Evolutionary conservation across 768 basidiomycete genomes (phyloP), one percentile per base, ranked within the genome.

Genomic region (Guyanaporus albipodus): DNA sequence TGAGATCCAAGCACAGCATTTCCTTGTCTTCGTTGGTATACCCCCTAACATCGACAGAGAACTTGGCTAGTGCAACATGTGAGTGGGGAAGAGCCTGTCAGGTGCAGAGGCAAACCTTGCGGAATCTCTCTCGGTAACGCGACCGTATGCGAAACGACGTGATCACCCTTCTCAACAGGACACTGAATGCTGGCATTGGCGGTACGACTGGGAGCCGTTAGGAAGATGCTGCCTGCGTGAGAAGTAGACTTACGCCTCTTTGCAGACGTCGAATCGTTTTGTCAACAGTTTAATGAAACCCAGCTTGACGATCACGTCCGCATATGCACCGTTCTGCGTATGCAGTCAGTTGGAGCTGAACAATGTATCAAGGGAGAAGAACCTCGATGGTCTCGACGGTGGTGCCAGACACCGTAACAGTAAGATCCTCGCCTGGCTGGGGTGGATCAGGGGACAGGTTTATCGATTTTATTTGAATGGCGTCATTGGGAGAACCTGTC

Each of bases 101-200:
- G 31, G 23, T 7, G 27, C 10, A 11, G 15, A 28, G 28, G 26
- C 73, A 44, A 48, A 81, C 82, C 93, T 67, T 70, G 75, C 0
- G 96, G 96, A 41, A 99, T 94, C 70, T 98, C 92, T 57, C 77
- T 87, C 11, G 96, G 96, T 11, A 99, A 73, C 15, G 78, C 73
- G 42, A 97, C 92, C 1, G 85, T 91, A 56, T 97, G 92, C 8
- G 69, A 69, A 33, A 98, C 80, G n/a, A 60, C 69, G 66, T 98
- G 85, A 0, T 70, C 46, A 2, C 90, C 93, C 31, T 73, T 65
- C 38, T 83, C 56, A 17, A 97, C 83, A 2, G 96, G 96, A 66
- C 96, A 98, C 61, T 87, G 80, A 15, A 97, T 70, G 22, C 73
- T 75, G 5, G 83, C 78, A 55, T 97, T 82, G 15, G 84, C 84